A percentile compares a stretch with the other conserved stretches of the same genome.
phyloP scores from a whole-genome alignment of 306 rosid species.

The Carpinus fangiana region DNA sequence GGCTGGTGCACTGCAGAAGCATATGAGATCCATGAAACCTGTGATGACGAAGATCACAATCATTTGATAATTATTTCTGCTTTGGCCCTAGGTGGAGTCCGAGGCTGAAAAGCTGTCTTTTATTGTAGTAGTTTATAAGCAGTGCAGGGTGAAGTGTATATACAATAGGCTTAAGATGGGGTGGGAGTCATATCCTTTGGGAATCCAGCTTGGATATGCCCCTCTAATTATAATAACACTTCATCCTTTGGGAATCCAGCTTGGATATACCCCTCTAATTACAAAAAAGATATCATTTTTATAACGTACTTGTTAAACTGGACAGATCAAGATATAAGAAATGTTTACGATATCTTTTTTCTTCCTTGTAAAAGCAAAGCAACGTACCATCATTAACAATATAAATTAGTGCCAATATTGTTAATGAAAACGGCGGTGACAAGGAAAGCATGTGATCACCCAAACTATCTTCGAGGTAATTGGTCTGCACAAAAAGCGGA shows the following conservation, averaged over 20 bases:
- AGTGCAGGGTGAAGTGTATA: neutral
- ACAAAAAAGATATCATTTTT: too few species aligned
- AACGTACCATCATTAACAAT: neutral
- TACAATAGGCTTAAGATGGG: neutral
- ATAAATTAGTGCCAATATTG: neutral
- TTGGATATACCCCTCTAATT: too few species aligned
- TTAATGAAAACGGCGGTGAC: neutral
- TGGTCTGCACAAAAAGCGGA: neutral
- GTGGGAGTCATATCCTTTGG: neutral
- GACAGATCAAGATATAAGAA: neutral
- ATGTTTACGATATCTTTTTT: too few species aligned
- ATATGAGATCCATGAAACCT: neutral
- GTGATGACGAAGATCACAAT: conserved; percentile 16
- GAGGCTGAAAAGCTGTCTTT: conserved; percentile 6
- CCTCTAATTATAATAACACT: neutral
- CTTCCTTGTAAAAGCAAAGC: neutral
- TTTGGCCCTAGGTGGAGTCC: conserved; percentile 21
- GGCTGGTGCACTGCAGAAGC: conserved; percentile 28
- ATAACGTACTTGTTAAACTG: neutral
- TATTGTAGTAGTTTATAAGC: conserved; percentile 19
- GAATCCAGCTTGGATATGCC: neutral
- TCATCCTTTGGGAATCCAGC: too few species aligned
- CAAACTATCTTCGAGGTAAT: neutral
- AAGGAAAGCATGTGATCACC: neutral
- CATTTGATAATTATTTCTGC: conserved; percentile 36